These are phyloP conservation scores for Dictyostelium discoideum DNA, from an alignment of 78 protist genomes.

Conservation along the genomic window dicty_2.7 NC_007088.5:2163501-2164000, in stretches of 20 bases:
- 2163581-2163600: conserved; percentile 82
- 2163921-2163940: conserved; percentile 54
- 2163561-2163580: conserved; percentile 74
- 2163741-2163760: conserved; percentile 84
- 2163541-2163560: conserved; percentile 88
- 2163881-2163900: conserved; percentile 8
- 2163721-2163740: conserved; percentile 81
- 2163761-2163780: conserved; percentile 58
- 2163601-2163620: conserved; percentile 81
- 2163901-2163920: conserved; percentile 26
- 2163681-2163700: conserved; percentile 46
- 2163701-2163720: conserved; percentile 73
- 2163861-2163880: conserved; percentile 21
- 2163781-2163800: background rate
- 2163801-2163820: conserved; percentile 49
- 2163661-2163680: conserved; percentile 48
- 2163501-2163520: conserved; percentile 87
- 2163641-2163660: conserved; percentile 60
- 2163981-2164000: conserved; percentile 11
- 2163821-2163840: conserved; percentile 87
- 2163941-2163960: conserved; percentile 25
- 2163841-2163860: conserved; percentile 58
- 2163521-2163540: conserved; percentile 96
- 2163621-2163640: conserved; percentile 87
- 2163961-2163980: background rate